Evolutionary conservation across 768 basidiomycete genomes (phyloP).

Genomic region (Phylloporus sp.): DNA sequence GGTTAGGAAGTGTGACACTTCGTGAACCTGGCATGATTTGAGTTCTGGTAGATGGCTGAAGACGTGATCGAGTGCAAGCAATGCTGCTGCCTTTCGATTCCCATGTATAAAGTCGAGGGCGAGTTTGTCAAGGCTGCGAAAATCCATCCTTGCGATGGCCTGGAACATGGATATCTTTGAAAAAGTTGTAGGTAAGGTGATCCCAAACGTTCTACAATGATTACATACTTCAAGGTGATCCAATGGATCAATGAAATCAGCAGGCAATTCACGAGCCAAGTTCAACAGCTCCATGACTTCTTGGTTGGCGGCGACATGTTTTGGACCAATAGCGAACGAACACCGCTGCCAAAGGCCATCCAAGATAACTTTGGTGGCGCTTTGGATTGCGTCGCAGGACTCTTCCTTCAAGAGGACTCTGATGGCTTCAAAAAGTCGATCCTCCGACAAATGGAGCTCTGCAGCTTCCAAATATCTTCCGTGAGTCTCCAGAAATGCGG

Average conservation of each 20-base stretch:
- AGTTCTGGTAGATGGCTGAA: slow-evolving; percentile 12
- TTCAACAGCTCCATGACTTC: slow-evolving; percentile 22
- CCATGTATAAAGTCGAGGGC: slow-evolving; percentile 25
- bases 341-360: slow-evolving; percentile 45
- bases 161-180: slow-evolving; percentile 30
- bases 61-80: slow-evolving; percentile 9
- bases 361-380: slow-evolving; percentile 39
- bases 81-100: background rate
- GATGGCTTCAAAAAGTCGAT: slow-evolving; percentile 46
- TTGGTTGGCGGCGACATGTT: slow-evolving; percentile 1
- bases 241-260: slow-evolving; percentile 1
- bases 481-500: slow-evolving; percentile 40
- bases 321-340: slow-evolving; percentile 36
- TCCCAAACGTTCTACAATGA: background rate
- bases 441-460: slow-evolving; percentile 46
- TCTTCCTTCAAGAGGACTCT: slow-evolving; percentile 38
- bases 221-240: slow-evolving; percentile 12
- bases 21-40: slow-evolving; percentile 18
- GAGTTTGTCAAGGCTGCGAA: slow-evolving; percentile 29
- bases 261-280: slow-evolving; percentile 16
- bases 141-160: slow-evolving; percentile 26
- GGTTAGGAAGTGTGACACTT: slow-evolving; percentile 5
- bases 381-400: slow-evolving; percentile 25
- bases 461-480: slow-evolving; percentile 49
- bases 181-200: background rate